A percentile compares a stretch with the other conserved stretches of the same genome.
phyloP scores from a whole-genome alignment of 2,329 filamentous ascomycete species.

The Neurospora crassa region DNA sequence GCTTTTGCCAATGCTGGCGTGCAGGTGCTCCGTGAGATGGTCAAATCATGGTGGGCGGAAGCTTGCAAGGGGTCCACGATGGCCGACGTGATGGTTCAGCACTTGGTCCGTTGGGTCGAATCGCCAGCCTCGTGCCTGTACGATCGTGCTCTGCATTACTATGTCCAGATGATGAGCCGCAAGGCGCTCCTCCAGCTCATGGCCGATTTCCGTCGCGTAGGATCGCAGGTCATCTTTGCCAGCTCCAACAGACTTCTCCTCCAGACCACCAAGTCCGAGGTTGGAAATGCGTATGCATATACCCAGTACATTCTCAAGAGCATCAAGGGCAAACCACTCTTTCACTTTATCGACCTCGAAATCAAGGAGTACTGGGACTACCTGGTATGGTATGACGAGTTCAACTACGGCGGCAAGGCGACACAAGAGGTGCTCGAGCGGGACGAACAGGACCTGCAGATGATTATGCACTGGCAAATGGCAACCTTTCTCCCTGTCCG shows the following conservation, averaged over 20 bases:
- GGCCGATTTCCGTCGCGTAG: conserved; percentile 90
- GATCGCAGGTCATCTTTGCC: conserved; percentile 92
- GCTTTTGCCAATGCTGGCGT: conserved; percentile 91
- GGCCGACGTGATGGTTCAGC: conserved; percentile 96
- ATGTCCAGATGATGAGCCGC: conserved; percentile 96
- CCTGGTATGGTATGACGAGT: conserved; percentile 96
- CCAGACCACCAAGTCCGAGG: conserved; percentile 93
- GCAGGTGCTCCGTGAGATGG: conserved; percentile 89
- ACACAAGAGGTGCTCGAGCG: conserved; percentile 71
- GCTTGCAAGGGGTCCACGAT: conserved; percentile 83
- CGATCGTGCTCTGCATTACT: conserved; percentile 87
- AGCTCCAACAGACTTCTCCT: conserved; percentile 81
- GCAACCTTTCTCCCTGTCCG: conserved; percentile 74
- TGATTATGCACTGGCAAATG: conserved; percentile 98
- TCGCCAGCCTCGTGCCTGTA: conserved; percentile 90
- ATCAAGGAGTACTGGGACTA: conserved; percentile 99
- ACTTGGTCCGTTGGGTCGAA: conserved; percentile 95
- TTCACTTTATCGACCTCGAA: conserved; percentile 93
- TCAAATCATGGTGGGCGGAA: conserved; percentile 96
- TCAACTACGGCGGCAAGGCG: conserved; percentile 95
- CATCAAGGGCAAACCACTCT: conserved; percentile 88
- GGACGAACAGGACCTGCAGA: conserved; percentile 69
- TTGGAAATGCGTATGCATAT: conserved; percentile 94
- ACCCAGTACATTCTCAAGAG: conserved; percentile 97
- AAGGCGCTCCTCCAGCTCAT: conserved; percentile 97